These are phyloP conservation scores for Colletotrichum acutatum DNA, from an alignment of 2,329 filamentous ascomycete species.

Conservation along the genomic window DNA sequence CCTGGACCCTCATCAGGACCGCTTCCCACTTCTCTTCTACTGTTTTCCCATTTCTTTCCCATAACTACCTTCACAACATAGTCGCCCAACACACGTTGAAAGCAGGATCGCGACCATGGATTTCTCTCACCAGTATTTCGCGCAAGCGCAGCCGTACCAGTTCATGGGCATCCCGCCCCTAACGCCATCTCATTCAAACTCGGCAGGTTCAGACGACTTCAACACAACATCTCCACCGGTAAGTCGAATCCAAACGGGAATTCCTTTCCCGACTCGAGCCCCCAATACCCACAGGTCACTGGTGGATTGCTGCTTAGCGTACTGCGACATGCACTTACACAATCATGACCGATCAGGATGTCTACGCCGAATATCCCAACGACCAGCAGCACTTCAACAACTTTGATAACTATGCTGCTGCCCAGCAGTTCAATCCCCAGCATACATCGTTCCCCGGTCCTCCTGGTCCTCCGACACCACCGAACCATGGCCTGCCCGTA, in stretches of 20 bases:
- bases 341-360: conserved; percentile 56
- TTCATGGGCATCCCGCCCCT: conserved; percentile 65
- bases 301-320: conserved; percentile 44
- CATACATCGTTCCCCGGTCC: conserved; percentile 55
- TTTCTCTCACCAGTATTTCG: conserved; percentile 63
- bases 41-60: background rate
- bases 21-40: conserved; percentile 7
- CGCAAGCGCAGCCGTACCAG: conserved; percentile 61
- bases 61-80: background rate
- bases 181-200: conserved; percentile 67
- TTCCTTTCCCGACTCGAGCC: conserved; percentile 33
- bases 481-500: conserved; percentile 38
- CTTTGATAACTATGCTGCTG: conserved; percentile 55
- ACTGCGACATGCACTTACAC: conserved; percentile 43
- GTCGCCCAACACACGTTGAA: conserved; percentile 11
- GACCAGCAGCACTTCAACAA: conserved; percentile 62
- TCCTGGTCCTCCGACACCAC: conserved; percentile 62
- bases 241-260: conserved; percentile 44
- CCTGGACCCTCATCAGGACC: conserved; percentile 33
- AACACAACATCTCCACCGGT: conserved; percentile 66
- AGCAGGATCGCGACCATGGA: conserved; percentile 55
- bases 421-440: conserved; percentile 42
- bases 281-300: conserved; percentile 41
- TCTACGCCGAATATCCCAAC: conserved; percentile 58
- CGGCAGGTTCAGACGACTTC: conserved; percentile 65